These are phyloP conservation scores for Lophium mytilinum DNA, from an alignment of 495 filamentous ascomycete species.

Conservation along the genomic window DNA sequence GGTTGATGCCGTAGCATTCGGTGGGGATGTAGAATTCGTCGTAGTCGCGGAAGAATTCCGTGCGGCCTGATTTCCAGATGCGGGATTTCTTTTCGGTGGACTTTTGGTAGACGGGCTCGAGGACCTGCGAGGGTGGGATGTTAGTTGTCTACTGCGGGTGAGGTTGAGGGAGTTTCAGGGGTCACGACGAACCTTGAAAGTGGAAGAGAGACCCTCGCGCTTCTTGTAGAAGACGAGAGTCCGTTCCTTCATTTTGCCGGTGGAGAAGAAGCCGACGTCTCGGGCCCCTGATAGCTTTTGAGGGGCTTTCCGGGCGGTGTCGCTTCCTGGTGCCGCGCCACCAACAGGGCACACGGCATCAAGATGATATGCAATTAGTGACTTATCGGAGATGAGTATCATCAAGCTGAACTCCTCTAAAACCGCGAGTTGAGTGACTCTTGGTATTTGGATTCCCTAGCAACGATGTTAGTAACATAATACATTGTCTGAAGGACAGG, in stretches of 20 bases:
- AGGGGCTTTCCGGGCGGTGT: conserved; percentile 65
- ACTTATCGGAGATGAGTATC: conserved; percentile 81
- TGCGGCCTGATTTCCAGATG: conserved; percentile 62
- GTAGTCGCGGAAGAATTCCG: conserved; percentile 95
- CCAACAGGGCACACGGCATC: conserved; percentile 76
- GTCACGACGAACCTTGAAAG: conserved; percentile 58
- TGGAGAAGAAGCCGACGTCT: conserved; percentile 93
- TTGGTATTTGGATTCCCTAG: conserved; percentile 61
- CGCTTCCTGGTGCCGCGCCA: conserved; percentile 52
- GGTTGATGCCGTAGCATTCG: conserved; percentile 91
- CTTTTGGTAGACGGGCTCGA: conserved; percentile 92
- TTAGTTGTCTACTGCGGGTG: background rate
- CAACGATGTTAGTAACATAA: conserved; percentile 19
- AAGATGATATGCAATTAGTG: conserved; percentile 87
- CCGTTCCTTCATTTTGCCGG: conserved; percentile 92
- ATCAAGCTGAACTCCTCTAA: conserved; percentile 93
- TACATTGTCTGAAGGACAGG: background rate
- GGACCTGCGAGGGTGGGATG: conserved; percentile 43
- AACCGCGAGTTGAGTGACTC: conserved; percentile 88
- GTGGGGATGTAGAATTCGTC: conserved; percentile 98
- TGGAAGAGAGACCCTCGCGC: conserved; percentile 80
- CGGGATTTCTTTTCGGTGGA: conserved; percentile 65
- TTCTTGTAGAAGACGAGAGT: conserved; percentile 95
- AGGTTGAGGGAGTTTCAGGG: background rate
- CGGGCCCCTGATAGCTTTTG: conserved; percentile 81